phyloP scores from a whole-genome alignment of 176 grass and related monocot species.

The Oryza nivara region DNA sequence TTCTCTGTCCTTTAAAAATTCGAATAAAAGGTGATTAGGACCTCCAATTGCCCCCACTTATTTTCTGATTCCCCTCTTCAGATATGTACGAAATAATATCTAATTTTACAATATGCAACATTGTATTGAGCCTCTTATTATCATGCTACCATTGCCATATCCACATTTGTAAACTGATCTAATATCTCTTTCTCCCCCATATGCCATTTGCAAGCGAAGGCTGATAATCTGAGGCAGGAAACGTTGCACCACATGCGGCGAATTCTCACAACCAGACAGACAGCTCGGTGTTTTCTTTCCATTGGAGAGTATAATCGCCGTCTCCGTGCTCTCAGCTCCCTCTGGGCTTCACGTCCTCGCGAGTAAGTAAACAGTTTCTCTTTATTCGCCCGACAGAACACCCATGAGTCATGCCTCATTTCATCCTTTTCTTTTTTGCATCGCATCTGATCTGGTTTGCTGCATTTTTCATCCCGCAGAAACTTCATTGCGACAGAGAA shows the following conservation, averaged over 20 bases:
- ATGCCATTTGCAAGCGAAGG: slow-evolving; percentile 50
- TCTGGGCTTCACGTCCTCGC: slow-evolving; percentile 74
- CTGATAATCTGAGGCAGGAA: slow-evolving; percentile 85
- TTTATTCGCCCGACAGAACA: background rate
- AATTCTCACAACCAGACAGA: slow-evolving; percentile 73
- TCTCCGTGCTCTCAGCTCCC: slow-evolving; percentile 86
- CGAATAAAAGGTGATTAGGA: slow-evolving; percentile 31
- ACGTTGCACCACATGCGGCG: slow-evolving; percentile 74
- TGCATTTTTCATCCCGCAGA: slow-evolving; percentile 25
- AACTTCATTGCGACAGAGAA: slow-evolving; percentile 41
- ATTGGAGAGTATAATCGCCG: slow-evolving; percentile 89
- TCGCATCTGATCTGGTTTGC: background rate
- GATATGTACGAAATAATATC: background rate
- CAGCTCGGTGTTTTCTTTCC: slow-evolving; percentile 70
- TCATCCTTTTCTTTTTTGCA: background rate
- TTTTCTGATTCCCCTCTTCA: background rate
- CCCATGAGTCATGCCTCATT: background rate
- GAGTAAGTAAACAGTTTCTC: slow-evolving; percentile 51
- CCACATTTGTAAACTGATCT: background rate
- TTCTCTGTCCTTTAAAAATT: background rate
- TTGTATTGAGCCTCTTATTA: background rate
- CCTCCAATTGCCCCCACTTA: background rate
- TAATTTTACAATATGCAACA: slow-evolving; percentile 12
- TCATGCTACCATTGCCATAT: background rate
- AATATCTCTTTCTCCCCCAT: background rate